These are phyloP conservation scores for Tardiomyces digboiensis DNA, from an alignment of 1,139 yeast genomes.

Conservation along the genomic window DNA sequence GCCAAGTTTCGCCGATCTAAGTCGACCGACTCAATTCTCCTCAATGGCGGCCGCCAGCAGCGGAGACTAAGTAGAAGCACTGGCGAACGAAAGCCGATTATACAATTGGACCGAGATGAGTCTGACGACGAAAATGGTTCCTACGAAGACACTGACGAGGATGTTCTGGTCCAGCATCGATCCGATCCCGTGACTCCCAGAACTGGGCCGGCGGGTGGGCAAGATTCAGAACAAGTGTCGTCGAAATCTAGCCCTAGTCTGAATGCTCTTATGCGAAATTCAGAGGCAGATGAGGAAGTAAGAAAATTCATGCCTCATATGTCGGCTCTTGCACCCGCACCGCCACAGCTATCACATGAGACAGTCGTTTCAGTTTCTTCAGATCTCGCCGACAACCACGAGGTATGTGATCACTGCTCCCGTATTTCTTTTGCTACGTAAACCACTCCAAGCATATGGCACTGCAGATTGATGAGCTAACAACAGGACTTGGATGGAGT, in stretches of 20 bases:
- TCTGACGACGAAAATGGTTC: constrained; percentile 31
- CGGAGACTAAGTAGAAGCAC: constrained; percentile 10
- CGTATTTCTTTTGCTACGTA: not conserved
- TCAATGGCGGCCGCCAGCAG: constrained; percentile 4
- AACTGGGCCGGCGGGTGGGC: not conserved
- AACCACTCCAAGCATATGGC: not conserved
- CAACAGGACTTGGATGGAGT: too few relatives aligned
- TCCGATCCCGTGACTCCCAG: constrained; percentile 1
- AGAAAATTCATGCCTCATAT: constrained; percentile 11
- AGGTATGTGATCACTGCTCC: constrained; percentile 5
- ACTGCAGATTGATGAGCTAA: too few relatives aligned
- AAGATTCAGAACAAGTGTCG: not conserved
- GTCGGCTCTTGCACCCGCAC: constrained; percentile 4
- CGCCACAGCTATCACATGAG: constrained; percentile 4
- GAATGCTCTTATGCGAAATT: not conserved
- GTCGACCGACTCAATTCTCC: not conserved
- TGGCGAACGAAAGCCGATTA: constrained; percentile 18
- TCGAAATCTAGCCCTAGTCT: too few relatives aligned
- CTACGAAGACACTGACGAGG: constrained; percentile 25
- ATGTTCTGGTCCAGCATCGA: constrained; percentile 13
- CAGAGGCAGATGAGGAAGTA: constrained; percentile 9
- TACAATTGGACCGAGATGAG: constrained; percentile 23
- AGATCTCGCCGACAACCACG: constrained; percentile 5
- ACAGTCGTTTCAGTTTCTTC: constrained; percentile 5
- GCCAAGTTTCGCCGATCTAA: not conserved